Evolutionary conservation across 345 rosid genomes (phyloP), one percentile per base, ranked within the genome.

Genomic region (Cardamine chenopodiifolia): DNA sequence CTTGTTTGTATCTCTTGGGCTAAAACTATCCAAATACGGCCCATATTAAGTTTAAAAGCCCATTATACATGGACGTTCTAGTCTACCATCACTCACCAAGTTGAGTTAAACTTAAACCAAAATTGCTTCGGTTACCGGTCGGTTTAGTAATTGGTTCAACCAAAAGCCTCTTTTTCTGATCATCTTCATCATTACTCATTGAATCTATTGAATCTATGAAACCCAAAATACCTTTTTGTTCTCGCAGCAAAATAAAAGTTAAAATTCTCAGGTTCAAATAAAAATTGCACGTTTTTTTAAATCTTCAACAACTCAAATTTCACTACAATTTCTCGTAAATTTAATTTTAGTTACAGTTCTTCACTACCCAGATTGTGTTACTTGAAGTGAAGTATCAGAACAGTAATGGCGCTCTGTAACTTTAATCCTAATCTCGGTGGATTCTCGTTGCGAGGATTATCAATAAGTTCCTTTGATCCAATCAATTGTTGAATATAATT

Each of bases 401-500:
- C 32, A 13, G 65, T 45, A 28, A 78, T 78, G 80, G 28, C 23
- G n/a, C 61, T 64, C 53, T 70, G 74, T 66, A 58, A 72, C 60
- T 35, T 45, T 6, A 49, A 47, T 68, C 63, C 75, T 44, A 28
- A 15, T 48, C 80, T 11, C 6, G 6, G 39, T 11, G 47, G 57
- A 6, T 31, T 73, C 35, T 34, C 47, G 1, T 37, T 72, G 23
- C 71, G 57, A 19, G 73, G 34, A 44, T 67, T 58, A 34, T 56
- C 67, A 70, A 76, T 77, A 18, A 62, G 74, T 64, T 42, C 18
- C 26, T 12, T 28, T 67, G 6, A 10, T 14, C 4, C 14, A 35
- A 10, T 31, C 40, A 13, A 40, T 44, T 2, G 1, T 42, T 14
- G 47, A 15, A 14, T 42, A 1, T n/a, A n/a, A n/a, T n/a, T 40